Evolutionary conservation across 2,329 filamentous ascomycete genomes (phyloP).

Genomic region (Atkinsonella hypoxylon): DNA sequence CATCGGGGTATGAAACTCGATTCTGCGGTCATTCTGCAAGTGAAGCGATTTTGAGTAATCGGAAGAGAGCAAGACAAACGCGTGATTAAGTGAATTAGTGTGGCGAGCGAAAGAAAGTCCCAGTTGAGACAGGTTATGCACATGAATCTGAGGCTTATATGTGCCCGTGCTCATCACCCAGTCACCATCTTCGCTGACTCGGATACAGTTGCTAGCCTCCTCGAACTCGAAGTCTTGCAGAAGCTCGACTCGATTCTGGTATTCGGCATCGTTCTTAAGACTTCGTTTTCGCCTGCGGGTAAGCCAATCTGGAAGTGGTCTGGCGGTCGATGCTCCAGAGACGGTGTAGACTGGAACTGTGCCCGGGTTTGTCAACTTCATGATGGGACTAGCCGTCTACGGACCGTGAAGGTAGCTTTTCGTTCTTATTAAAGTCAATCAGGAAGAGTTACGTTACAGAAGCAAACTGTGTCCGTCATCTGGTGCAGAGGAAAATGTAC

Average conservation of each 20-base stretch:
- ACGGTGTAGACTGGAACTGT: slow-evolving; percentile 89
- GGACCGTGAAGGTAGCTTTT: neutral
- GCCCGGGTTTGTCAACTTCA: slow-evolving; percentile 76
- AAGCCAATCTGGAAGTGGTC: slow-evolving; percentile 91
- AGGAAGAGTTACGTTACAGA: no score
- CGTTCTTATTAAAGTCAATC: neutral
- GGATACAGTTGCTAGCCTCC: slow-evolving; percentile 82
- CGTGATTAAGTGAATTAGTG: slow-evolving; percentile 83
- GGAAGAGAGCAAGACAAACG: slow-evolving; percentile 74
- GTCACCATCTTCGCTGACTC: slow-evolving; percentile 87
- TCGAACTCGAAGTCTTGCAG: slow-evolving; percentile 98
- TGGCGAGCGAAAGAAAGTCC: slow-evolving; percentile 90
- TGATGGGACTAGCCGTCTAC: slow-evolving; percentile 20
- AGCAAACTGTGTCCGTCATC: no score
- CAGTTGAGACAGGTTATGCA: slow-evolving; percentile 87
- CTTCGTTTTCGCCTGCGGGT: slow-evolving; percentile 79
- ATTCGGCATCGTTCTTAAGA: slow-evolving; percentile 85
- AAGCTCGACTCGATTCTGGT: slow-evolving; percentile 84
- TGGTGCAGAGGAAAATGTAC: neutral
- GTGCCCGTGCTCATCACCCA: slow-evolving; percentile 94
- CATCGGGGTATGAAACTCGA: slow-evolving; percentile 86
- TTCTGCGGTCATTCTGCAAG: slow-evolving; percentile 77
- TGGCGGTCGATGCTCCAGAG: slow-evolving; percentile 76
- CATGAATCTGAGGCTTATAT: slow-evolving; percentile 62
- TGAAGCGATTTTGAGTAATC: slow-evolving; percentile 95